Conservation (phyloP, 345 rosid genomes). For the Salix udensis region DNA sequence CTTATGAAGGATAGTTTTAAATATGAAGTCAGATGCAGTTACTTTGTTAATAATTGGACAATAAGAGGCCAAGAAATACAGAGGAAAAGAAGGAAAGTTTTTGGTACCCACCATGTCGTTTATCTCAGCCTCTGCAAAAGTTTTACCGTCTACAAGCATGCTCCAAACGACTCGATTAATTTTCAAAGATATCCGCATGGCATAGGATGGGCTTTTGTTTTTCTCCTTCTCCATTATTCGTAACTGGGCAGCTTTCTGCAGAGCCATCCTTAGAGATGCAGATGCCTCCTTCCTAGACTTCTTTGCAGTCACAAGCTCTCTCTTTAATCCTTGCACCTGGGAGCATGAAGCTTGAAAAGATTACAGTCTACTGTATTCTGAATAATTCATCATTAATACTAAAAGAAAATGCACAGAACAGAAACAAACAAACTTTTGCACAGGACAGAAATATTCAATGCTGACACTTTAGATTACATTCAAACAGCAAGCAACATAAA, state of each 20-base stretch:
- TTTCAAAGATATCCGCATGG: slow-evolving; percentile 93
- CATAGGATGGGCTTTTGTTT: slow-evolving; percentile 95
- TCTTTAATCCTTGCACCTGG: slow-evolving; percentile 82
- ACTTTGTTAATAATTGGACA: background rate
- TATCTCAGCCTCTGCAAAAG: slow-evolving; percentile 99
- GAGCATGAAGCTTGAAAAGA: slow-evolving; percentile 6
- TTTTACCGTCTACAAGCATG: slow-evolving; percentile 95
- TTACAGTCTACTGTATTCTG: background rate
- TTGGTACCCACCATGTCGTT: slow-evolving; percentile 84
- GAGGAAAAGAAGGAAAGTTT: background rate
- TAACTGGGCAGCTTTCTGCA: slow-evolving; percentile 91
- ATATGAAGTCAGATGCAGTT: background rate
- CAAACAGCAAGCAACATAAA: background rate
- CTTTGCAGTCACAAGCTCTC: slow-evolving; percentile 69
- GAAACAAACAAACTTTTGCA: too few species aligned
- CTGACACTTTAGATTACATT: background rate
- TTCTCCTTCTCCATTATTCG: slow-evolving; percentile 93
- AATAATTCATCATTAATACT: background rate
- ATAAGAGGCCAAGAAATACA: background rate
- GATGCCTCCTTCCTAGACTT: slow-evolving; percentile 79
- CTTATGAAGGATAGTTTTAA: background rate
- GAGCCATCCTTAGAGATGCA: slow-evolving; percentile 61
- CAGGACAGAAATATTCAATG: background rate
- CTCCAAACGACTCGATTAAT: slow-evolving; percentile 89
- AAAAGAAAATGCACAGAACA: background rate